Evolutionary conservation across 2,329 filamentous ascomycete species (phyloP).

Genomic region (Penicillium decumbens): DNA sequence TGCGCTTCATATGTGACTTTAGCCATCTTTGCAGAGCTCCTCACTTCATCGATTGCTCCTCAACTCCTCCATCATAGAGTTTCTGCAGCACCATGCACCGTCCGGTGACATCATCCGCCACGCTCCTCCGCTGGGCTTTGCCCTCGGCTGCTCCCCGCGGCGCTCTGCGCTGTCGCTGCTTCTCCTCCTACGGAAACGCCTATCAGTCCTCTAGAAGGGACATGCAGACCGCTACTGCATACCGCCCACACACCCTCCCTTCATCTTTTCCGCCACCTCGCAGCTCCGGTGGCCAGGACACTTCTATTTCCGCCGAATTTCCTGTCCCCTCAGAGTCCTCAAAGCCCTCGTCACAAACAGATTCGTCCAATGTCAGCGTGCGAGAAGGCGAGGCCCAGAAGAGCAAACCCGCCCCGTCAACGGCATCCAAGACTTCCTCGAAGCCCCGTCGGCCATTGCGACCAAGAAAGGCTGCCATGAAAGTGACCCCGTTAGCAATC

Average conservation of each 20-base stretch:
- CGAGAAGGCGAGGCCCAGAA: constrained; percentile 65
- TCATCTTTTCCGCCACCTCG: constrained; percentile 54
- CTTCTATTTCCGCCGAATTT: constrained; percentile 55
- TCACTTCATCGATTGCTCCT: constrained; percentile 1
- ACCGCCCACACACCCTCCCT: constrained; percentile 57
- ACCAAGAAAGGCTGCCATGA: constrained; percentile 86
- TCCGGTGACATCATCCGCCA: constrained; percentile 47
- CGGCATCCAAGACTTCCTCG: constrained; percentile 40
- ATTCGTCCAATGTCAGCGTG: constrained; percentile 44
- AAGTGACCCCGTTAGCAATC: constrained; percentile 73
- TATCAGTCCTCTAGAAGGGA: constrained; percentile 54
- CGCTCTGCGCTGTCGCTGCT: constrained; percentile 44
- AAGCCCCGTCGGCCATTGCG: constrained; percentile 65
- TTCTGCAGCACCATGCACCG: constrained; percentile 35
- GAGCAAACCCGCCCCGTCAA: constrained; percentile 47
- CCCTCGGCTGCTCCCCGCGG: constrained; percentile 39
- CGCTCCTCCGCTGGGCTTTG: constrained; percentile 38
- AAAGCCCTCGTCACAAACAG: constrained; percentile 36
- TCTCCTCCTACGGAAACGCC: constrained; percentile 45
- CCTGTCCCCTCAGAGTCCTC: constrained; percentile 48
- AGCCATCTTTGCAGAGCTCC: constrained; percentile 10
- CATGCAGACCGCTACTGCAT: constrained; percentile 62
- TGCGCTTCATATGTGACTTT: constrained; percentile 14
- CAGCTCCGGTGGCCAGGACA: constrained; percentile 56
- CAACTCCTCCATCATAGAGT: constrained; percentile 33